Percentiles rank a stretch among this genome's conserved stretches.
These are phyloP conservation scores for Paecilomyces sp. DNA, from an alignment of 2,329 filamentous ascomycete species.

Conservation along the genomic window DNA sequence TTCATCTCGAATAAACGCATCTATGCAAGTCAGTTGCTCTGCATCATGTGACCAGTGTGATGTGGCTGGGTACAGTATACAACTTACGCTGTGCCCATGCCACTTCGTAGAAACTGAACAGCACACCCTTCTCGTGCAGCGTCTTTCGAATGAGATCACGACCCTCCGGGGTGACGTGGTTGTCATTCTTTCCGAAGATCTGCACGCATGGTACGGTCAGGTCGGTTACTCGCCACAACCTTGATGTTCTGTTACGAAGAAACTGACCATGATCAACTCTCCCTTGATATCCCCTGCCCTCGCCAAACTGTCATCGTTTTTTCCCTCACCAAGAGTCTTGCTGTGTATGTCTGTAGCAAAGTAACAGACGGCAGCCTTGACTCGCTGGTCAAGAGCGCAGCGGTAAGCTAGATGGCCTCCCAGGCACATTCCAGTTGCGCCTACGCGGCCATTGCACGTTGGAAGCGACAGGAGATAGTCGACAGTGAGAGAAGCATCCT, in stretches of 20 bases:
- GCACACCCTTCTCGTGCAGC: constrained; percentile 65
- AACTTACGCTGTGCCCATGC: constrained; percentile 77
- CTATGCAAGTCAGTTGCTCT: constrained; percentile 23
- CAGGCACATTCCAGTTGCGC: constrained; percentile 83
- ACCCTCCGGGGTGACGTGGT: constrained; percentile 75
- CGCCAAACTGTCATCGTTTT: constrained; percentile 55
- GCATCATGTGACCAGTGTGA: constrained; percentile 3
- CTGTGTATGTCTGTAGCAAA: constrained; percentile 90
- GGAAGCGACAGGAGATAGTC: constrained; percentile 63
- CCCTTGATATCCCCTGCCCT: constrained; percentile 62
- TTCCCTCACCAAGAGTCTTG: constrained; percentile 63
- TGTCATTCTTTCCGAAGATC: constrained; percentile 89
- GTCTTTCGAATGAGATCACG: constrained; percentile 78
- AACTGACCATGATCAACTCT: constrained; percentile 64
- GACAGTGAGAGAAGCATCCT: constrained; percentile 62
- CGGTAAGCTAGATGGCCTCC: constrained; percentile 79
- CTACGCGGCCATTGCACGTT: constrained; percentile 75
- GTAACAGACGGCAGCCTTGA: constrained; percentile 74
- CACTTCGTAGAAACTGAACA: constrained; percentile 79
- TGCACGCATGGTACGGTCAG: constrained; percentile 8
- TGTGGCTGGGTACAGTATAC: background rate
- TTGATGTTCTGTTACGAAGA: background rate
- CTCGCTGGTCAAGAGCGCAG: constrained; percentile 65
- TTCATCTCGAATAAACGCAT: constrained; percentile 91
- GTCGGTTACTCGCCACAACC: background rate